Conservation (phyloP, 768 basidiomycete genomes). For the Termitomyces sp. region DNA sequence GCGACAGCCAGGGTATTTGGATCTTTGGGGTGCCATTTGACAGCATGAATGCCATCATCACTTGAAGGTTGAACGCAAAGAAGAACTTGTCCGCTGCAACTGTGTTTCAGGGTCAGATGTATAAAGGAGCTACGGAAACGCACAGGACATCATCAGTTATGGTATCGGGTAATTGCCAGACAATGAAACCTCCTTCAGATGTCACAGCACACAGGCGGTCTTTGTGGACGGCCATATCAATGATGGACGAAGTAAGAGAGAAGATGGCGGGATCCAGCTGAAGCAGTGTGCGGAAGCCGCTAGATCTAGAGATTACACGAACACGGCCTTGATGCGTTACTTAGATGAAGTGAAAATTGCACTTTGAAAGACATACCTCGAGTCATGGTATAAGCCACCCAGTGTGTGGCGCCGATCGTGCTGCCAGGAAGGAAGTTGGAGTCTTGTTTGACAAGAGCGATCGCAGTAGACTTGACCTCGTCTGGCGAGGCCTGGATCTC, state of each 20-base stretch:
- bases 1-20: conserved; percentile 80
- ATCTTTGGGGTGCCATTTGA: conserved; percentile 88
- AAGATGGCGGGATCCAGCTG: conserved; percentile 57
- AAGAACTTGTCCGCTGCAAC: conserved; percentile 56
- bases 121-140: conserved; percentile 25
- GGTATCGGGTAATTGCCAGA: conserved; percentile 81
- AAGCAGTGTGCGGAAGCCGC: conserved; percentile 83
- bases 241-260: conserved; percentile 44
- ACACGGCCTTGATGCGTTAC: conserved; percentile 54
- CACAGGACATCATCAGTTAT: conserved; percentile 88
- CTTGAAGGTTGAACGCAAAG: conserved; percentile 66
- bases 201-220: conserved; percentile 85
- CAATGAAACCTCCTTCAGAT: conserved; percentile 84
- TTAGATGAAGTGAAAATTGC: conserved; percentile 3
- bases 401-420: conserved; percentile 87
- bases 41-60: conserved; percentile 63
- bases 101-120: conserved; percentile 4
- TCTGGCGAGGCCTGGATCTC: conserved; percentile 76
- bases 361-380: conserved; percentile 41
- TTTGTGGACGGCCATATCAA: conserved; percentile 82
- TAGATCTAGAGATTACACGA: conserved; percentile 84
- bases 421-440: conserved; percentile 80
- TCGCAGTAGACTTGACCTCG: conserved; percentile 83
- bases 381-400: conserved; percentile 93
- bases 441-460: conserved; percentile 85